These are phyloP conservation scores for Colletotrichum siamense DNA, from an alignment of 2,329 filamentous ascomycete species.

Conservation along the genomic window DNA sequence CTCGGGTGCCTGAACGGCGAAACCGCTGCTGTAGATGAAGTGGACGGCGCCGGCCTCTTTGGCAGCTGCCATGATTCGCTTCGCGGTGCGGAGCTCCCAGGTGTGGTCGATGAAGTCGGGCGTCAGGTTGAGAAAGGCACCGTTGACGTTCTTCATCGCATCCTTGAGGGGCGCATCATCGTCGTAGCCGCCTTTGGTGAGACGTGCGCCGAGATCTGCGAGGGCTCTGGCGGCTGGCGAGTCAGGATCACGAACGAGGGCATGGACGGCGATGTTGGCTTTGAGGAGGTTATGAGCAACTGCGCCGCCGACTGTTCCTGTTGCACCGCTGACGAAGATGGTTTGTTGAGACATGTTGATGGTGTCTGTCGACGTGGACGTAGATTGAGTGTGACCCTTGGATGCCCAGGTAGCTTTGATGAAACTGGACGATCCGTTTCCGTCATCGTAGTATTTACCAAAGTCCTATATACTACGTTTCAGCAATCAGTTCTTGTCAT, in stretches of 20 bases:
- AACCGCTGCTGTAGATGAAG: conserved; percentile 39
- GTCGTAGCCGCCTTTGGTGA: conserved; percentile 39
- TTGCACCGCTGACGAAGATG: conserved; percentile 44
- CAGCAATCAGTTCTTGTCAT: too few species aligned
- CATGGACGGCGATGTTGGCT: conserved; percentile 30
- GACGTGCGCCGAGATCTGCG: conserved; percentile 33
- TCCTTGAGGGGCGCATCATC: conserved; percentile 31
- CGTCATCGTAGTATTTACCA: not conserved
- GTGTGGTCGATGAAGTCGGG: conserved; percentile 34
- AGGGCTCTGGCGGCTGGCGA: conserved; percentile 35
- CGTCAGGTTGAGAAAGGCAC: conserved; percentile 39
- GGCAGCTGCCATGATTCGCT: conserved; percentile 39
- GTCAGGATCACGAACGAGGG: conserved; percentile 34
- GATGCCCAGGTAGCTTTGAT: not conserved
- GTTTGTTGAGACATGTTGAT: not conserved
- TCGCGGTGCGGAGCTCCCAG: conserved; percentile 33
- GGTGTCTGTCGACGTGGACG: not conserved
- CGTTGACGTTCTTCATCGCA: conserved; percentile 33
- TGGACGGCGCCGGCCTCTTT: conserved; percentile 41
- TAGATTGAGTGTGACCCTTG: not conserved
- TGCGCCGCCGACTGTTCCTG: conserved; percentile 43
- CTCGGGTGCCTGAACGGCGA: conserved; percentile 35
- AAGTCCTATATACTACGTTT: not conserved
- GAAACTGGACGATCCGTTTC: not conserved
- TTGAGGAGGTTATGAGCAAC: conserved; percentile 38